Conservation (phyloP, 257 asterid species). For the Eucommia ulmoides region DNA sequence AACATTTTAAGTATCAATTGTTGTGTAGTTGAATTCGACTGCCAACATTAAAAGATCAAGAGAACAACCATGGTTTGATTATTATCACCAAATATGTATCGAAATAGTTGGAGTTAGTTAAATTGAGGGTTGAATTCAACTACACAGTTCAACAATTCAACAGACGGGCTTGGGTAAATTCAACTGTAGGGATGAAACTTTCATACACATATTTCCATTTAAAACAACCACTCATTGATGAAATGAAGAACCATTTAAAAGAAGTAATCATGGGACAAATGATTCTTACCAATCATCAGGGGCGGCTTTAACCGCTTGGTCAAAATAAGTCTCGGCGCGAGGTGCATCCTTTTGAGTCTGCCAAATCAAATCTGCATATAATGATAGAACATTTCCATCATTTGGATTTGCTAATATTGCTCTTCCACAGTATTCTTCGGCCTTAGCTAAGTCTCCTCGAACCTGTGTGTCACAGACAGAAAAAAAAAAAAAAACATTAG, state of each 20-base stretch:
- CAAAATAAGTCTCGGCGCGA: conserved; percentile 29
- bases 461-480: too few species aligned
- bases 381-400: conserved; percentile 27
- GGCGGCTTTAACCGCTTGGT: conserved; percentile 30
- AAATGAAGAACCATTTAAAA: background rate
- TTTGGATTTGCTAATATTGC: conserved; percentile 32
- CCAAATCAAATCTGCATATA: conserved; percentile 46
- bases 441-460: conserved; percentile 23
- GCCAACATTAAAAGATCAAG: background rate
- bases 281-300: conserved; percentile 33
- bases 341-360: conserved; percentile 17
- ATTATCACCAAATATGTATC: too few species aligned
- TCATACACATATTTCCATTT: background rate
- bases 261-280: background rate
- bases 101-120: too few species aligned
- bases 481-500: too few species aligned
- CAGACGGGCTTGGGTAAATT: background rate
- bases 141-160: background rate
- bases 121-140: too few species aligned
- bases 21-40: background rate
- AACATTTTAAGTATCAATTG: background rate
- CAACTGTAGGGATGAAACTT: background rate
- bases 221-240: background rate
- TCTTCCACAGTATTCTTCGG: conserved; percentile 45
- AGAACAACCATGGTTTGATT: background rate